Base-by-base conservation (phyloP, 768 basidiomycete genomes). In the Mycena belliarum region DNA sequence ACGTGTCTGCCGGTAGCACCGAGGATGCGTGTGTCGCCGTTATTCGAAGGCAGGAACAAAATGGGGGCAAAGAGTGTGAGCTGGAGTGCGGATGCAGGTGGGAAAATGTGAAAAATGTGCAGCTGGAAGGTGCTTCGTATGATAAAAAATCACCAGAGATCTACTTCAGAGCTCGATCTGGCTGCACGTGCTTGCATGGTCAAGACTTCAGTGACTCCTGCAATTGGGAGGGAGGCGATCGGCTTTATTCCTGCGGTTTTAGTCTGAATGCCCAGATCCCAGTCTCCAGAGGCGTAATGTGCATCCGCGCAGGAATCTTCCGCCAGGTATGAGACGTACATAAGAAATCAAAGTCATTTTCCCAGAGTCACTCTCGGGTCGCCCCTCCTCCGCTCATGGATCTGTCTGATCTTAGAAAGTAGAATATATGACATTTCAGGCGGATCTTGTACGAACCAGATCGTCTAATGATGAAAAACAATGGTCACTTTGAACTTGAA, bases 271-370 rank as follows among this genome's bases (percentile, higher is more conserved):
- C 57, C 61, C 2, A 58, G 43, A 47, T 63, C 61, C 61, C 61
- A 58, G 43, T 42, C 59, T 57, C 61, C 61, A 63, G 20, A 63
- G 10, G 1, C 35, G 35, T n/a, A 62, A 4, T 1, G 38, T 41
- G 16, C 25, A 25, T 24, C 24, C 12, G 11, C 35, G 16, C 18
- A 62, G 48, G n/a, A 58, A 62, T 50, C 61, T 25, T 6, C 61
- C 61, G 18, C 61, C 61, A 18, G 61, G 57, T n/a, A 62, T 4
- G 10, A 62, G 40, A 12, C 61, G 61, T 20, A 62, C 25, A 32
- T 62, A 21, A n/a, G n/a, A n/a, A n/a, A 7, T 58, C 52, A 23
- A 57, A 62, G 16, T 62, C 61, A n/a, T n/a, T 62, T 46, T 2
- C 43, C 55, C 12, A 25, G 4, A 4, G 26, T 10, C 5, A 43